Evolutionary conservation across 2,329 filamentous ascomycete genomes (phyloP).

Genomic region (Emmonsiellopsis sp.): DNA sequence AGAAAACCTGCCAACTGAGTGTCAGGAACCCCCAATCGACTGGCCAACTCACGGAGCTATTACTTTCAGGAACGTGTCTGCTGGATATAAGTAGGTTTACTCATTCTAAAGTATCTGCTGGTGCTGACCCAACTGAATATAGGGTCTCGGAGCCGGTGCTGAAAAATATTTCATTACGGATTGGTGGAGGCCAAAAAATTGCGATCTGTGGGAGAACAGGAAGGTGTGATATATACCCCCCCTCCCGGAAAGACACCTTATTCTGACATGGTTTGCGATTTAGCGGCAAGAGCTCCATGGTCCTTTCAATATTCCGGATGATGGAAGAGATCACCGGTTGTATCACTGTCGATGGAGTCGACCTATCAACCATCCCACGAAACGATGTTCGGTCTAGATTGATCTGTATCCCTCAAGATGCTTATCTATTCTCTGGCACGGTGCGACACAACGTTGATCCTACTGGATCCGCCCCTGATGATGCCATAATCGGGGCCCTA

Average conservation of each 20-base stretch:
- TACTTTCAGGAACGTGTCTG: neutral
- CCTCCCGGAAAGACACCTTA: too few relatives aligned
- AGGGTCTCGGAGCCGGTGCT: neutral
- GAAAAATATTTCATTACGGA: constrained; percentile 5
- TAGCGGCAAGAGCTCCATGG: constrained; percentile 8
- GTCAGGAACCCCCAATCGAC: constrained; percentile 9
- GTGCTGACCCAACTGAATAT: neutral
- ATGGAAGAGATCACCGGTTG: constrained; percentile 2
- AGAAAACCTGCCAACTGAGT: constrained; percentile 12
- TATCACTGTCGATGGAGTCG: constrained; percentile 5
- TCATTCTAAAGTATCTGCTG: neutral
- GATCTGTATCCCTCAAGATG: neutral
- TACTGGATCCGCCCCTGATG: neutral
- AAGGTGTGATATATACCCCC: constrained; percentile 1
- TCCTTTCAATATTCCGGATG: constrained; percentile 4
- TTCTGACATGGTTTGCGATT: neutral
- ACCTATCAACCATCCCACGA: constrained; percentile 4
- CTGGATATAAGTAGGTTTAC: constrained; percentile 1
- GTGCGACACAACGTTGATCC: constrained; percentile 6
- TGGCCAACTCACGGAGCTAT: constrained; percentile 11
- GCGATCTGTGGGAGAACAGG: constrained; percentile 14
- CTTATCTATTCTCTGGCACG: neutral
- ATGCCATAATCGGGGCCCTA: neutral
- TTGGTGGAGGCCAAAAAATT: constrained; percentile 8
- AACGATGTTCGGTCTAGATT: neutral